Evolutionary conservation across 495 filamentous ascomycete species (phyloP).

Genomic region (Geoglossum glabrum): DNA sequence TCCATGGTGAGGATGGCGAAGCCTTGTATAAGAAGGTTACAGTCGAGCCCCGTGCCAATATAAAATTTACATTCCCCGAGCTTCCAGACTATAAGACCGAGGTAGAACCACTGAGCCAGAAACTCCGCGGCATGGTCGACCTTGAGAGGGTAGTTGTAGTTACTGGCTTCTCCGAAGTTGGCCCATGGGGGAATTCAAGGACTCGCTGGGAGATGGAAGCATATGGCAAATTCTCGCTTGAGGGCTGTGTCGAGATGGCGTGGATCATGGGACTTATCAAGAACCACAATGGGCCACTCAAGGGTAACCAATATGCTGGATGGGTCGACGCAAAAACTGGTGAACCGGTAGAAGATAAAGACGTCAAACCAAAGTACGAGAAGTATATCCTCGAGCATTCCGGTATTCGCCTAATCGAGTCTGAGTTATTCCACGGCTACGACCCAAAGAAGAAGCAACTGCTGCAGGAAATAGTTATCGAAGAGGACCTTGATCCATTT

Average conservation of each 20-base stretch:
- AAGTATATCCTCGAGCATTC: conserved; percentile 90
- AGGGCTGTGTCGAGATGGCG: conserved; percentile 97
- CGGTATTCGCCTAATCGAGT: conserved; percentile 93
- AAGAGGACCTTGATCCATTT: conserved; percentile 92
- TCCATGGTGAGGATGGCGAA: conserved; percentile 86
- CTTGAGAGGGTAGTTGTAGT: conserved; percentile 94
- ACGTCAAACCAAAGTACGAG: conserved; percentile 91
- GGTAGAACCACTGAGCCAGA: conserved; percentile 65
- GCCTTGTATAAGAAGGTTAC: conserved; percentile 84
- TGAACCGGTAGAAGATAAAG: conserved; percentile 94
- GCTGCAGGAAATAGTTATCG: conserved; percentile 88
- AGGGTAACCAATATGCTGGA: conserved; percentile 87
- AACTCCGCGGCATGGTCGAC: conserved; percentile 93
- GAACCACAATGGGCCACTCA: conserved; percentile 95
- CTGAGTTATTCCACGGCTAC: conserved; percentile 91
- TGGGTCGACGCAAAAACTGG: conserved; percentile 92
- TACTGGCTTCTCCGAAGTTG: conserved; percentile 88
- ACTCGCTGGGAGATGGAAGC: conserved; percentile 99
- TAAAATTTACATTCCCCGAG: conserved; percentile 86
- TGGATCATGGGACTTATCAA: conserved; percentile 99
- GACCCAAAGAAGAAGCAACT: conserved; percentile 97
- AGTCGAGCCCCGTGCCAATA: conserved; percentile 85
- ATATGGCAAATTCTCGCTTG: conserved; percentile 85
- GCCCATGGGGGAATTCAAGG: conserved; percentile 94
- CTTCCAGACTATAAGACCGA: conserved; percentile 83